Evolutionary conservation across 371 early-diverging fungal genomes (phyloP).

Genomic region (Lichtheimia hyalospora): DNA sequence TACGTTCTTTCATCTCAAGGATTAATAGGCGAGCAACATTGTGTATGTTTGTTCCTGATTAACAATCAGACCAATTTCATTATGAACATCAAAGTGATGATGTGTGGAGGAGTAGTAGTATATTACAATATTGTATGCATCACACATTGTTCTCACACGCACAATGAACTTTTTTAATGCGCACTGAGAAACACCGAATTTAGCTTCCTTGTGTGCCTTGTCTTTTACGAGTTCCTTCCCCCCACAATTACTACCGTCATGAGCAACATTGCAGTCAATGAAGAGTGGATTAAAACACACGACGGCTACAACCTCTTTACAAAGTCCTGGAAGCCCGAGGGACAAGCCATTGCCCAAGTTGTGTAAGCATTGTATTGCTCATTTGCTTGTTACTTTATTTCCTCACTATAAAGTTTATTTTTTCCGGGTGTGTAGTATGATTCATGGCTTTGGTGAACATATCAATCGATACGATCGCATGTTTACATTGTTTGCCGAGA

Average conservation of each 20-base stretch:
- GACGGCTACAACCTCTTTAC: slow-evolving; percentile 44
- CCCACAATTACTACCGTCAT: neutral
- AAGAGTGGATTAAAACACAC: slow-evolving; percentile 38
- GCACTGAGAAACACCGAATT: no score
- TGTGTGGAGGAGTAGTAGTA: no score
- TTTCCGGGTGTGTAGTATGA: slow-evolving; percentile 31
- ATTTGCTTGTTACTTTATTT: neutral
- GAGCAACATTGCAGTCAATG: slow-evolving; percentile 15
- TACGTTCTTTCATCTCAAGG: no score
- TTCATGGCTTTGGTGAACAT: slow-evolving; percentile 75
- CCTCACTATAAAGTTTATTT: slow-evolving; percentile 13
- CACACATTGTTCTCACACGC: no score
- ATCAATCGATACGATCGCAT: slow-evolving; percentile 58
- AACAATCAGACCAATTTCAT: no score
- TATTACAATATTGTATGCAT: no score
- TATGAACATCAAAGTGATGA: no score
- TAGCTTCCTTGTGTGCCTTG: neutral
- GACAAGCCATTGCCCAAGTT: slow-evolving; percentile 27
- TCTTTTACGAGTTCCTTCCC: slow-evolving; percentile 4
- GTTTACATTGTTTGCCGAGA: slow-evolving; percentile 49
- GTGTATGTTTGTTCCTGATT: no score
- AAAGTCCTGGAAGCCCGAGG: slow-evolving; percentile 45
- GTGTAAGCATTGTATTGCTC: slow-evolving; percentile 23
- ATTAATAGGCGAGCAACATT: no score
- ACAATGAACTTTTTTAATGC: no score